A percentile compares a stretch with the other conserved stretches of the same genome.
Evolutionary conservation across 1,284 basidiomycete genomes (phyloP).

Genomic region (Rhodofomes roseus): DNA sequence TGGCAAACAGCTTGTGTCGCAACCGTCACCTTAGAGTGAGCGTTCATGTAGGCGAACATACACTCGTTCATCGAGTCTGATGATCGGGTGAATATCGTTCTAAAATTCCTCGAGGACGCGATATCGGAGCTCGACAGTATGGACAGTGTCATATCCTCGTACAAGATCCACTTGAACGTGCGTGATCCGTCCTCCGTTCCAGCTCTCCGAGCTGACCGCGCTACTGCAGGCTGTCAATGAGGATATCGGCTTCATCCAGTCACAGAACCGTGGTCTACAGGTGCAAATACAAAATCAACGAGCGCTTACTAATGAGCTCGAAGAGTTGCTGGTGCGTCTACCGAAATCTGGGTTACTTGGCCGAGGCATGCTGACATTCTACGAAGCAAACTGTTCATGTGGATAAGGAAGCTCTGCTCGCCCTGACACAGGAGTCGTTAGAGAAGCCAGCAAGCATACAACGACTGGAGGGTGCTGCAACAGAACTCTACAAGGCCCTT

Average conservation of each 20-base stretch:
- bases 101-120: conserved; percentile 87
- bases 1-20: conserved; percentile 9
- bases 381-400: conserved; percentile 90
- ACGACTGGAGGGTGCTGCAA: conserved; percentile 78
- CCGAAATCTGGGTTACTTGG: background rate
- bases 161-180: conserved; percentile 93
- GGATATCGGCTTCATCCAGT: conserved; percentile 95
- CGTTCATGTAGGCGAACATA: conserved; percentile 77
- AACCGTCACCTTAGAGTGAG: background rate
- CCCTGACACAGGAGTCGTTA: conserved; percentile 83
- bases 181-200: conserved; percentile 22
- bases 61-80: conserved; percentile 96
- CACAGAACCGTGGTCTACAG: conserved; percentile 94
- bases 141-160: conserved; percentile 82
- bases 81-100: conserved; percentile 81
- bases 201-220: conserved; percentile 8
- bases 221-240: conserved; percentile 78
- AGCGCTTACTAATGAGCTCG: conserved; percentile 75
- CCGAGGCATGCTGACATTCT: background rate
- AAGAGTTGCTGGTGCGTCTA: conserved; percentile 72
- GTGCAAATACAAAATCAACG: conserved; percentile 97
- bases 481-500: conserved; percentile 93
- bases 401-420: conserved; percentile 69
- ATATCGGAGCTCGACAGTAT: conserved; percentile 83
- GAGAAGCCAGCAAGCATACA: conserved; percentile 76